Base-by-base conservation (phyloP, 2,329 filamentous ascomycete species). In the Triangularia setosa region DNA sequence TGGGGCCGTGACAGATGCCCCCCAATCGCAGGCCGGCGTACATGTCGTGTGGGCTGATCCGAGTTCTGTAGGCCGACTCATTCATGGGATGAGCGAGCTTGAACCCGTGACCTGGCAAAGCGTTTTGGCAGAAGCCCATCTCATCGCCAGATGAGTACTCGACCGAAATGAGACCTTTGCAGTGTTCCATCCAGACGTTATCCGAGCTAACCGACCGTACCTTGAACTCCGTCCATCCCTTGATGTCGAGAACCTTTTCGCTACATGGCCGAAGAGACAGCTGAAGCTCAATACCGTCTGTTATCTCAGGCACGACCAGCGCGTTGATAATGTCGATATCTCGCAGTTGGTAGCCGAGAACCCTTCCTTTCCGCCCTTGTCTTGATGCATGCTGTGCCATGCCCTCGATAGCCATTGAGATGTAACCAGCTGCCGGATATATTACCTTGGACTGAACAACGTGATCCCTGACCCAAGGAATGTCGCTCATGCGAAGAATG, bases 381-480 rank as follows among this genome's bases (percentile, higher is more conserved):
- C 58, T 60, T 1, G 62, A 59, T 7, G 61, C 65, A 67, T 75
- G 70, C 4, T 61, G 63, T n/a, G 70, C 69, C 44, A 74, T 69
- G 0, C 75, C 77, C 58, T 78, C 75, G 1, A 76, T 71, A 4
- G 75, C 74, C 75, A 77, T 76, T 16, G 72, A 69, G 1, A 78
- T 54, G 59, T 74, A 76, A 1, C 74, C 73, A 1, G 79, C 77
- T n/a, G 77, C 80, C 33, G 82, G 80, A 60, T 80, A 82, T 62
- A 84, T 76, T 63, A 80, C 79, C 53, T 81, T 79, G 66, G 75
- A 78, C 53, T 81, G 75, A 64, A 84, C 80, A 53, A 75, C 70
- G 69, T 84, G 83, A 67, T 84, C 81, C 52, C 79, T 73, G 8
- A 82, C 75, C 71, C 84, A 85, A 1, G 77, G 76, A 1, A 77